Evolutionary conservation across 129 eudicot genomes (phyloP).

Genomic region (Gnaphalium uliginosum): DNA sequence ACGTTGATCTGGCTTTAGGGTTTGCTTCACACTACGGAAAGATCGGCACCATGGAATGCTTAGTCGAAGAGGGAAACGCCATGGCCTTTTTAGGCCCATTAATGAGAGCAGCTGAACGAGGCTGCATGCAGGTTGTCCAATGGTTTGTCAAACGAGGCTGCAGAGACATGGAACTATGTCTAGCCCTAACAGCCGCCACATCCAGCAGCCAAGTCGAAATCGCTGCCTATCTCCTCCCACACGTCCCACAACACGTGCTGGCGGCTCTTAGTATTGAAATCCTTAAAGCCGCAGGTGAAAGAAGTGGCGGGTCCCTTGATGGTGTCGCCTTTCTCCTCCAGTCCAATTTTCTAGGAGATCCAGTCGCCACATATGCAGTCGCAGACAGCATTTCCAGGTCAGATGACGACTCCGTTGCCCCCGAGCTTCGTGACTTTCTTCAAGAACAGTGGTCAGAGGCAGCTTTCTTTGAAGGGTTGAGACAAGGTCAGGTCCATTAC

Average conservation of each 20-base stretch:
- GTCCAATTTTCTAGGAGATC: conserved; percentile 81
- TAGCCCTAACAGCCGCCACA: conserved; percentile 99
- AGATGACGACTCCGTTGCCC: conserved; percentile 78
- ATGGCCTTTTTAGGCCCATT: conserved; percentile 92
- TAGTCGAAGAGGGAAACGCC: conserved; percentile 95
- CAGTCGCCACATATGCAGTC: conserved; percentile 79
- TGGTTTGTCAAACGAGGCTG: conserved; percentile 95
- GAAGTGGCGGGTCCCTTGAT: conserved; percentile 88
- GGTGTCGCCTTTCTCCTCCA: conserved; percentile 86
- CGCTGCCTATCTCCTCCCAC: conserved; percentile 94
- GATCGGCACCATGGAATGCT: conserved; percentile 90
- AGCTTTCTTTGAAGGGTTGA: conserved; percentile 58
- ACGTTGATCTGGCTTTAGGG: conserved; percentile 94
- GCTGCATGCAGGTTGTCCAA: conserved; percentile 83
- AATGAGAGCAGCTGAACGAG: conserved; percentile 95
- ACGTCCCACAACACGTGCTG: conserved; percentile 84
- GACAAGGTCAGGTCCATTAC: conserved; percentile 66
- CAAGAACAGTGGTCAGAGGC: conserved; percentile 88
- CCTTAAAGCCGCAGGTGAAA: conserved; percentile 97
- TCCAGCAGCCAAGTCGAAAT: conserved; percentile 87
- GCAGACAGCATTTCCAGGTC: conserved; percentile 82
- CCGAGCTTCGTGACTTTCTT: conserved; percentile 67
- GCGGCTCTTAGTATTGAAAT: conserved; percentile 94
- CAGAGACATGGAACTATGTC: conserved; percentile 97
- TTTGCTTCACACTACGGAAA: conserved; percentile 95